Conservation (phyloP, 495 filamentous ascomycete genomes). For the Astrothelium subdiscretum region DNA sequence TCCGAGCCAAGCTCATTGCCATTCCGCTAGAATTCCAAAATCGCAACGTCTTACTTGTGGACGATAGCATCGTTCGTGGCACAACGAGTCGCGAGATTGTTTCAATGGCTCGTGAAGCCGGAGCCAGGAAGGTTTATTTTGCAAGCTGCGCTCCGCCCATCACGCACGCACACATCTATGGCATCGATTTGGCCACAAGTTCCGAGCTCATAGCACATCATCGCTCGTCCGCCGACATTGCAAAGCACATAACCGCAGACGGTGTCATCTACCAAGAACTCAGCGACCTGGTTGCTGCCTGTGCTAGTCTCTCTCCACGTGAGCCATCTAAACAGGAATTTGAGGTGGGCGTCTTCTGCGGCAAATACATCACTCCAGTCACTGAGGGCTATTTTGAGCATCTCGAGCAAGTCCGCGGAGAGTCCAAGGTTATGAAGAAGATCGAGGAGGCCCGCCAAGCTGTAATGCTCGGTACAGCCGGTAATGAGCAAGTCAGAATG, state of each 20-base stretch:
- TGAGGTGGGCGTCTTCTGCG: slow-evolving; percentile 95
- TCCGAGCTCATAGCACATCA: slow-evolving; percentile 77
- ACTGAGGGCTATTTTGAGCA: slow-evolving; percentile 77
- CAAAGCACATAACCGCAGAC: slow-evolving; percentile 79
- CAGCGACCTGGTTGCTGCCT: slow-evolving; percentile 71
- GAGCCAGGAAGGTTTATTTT: slow-evolving; percentile 83
- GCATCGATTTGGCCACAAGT: slow-evolving; percentile 80
- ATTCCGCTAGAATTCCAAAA: slow-evolving; percentile 81
- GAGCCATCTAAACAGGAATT: slow-evolving; percentile 49
- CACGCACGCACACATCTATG: slow-evolving; percentile 68
- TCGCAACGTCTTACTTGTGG: slow-evolving; percentile 74
- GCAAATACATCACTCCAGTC: slow-evolving; percentile 78
- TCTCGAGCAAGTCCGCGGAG: slow-evolving; percentile 61
- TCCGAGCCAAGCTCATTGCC: slow-evolving; percentile 66
- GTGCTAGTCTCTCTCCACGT: slow-evolving; percentile 54
- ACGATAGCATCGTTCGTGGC: slow-evolving; percentile 88
- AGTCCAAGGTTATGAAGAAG: slow-evolving; percentile 61
- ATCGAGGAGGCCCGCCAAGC: slow-evolving; percentile 58
- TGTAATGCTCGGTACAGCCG: slow-evolving; percentile 53
- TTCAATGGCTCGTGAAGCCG: slow-evolving; percentile 82
- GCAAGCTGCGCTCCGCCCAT: slow-evolving; percentile 81
- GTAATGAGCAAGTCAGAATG: slow-evolving; percentile 48
- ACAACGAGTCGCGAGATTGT: slow-evolving; percentile 90
- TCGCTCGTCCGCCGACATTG: slow-evolving; percentile 54
- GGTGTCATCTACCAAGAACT: slow-evolving; percentile 82